Evolutionary conservation across 1,139 yeast genomes (phyloP).

Genomic region (Zygotorulaspora mrakii): DNA sequence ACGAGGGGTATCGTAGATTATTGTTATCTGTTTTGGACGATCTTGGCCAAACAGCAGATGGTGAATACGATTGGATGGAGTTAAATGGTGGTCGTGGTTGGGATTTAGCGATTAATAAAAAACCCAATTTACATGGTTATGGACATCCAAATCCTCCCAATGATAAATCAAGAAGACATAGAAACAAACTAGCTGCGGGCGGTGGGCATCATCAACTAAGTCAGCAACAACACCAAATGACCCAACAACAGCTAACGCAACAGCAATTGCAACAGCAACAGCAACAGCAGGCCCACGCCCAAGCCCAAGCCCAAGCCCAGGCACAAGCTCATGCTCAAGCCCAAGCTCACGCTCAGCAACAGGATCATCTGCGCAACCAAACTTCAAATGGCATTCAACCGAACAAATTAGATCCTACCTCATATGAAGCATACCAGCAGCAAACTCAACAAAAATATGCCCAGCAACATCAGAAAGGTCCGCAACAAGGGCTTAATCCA

Average conservation of each 20-base stretch:
- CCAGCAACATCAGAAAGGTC: conserved; percentile 12
- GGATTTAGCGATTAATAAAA: conserved; percentile 74
- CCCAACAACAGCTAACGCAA: conserved; percentile 16
- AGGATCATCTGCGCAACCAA: conserved; percentile 9
- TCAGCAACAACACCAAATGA: conserved; percentile 25
- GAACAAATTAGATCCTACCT: conserved; percentile 35
- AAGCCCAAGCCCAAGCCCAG: conserved; percentile 8
- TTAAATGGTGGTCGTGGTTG: conserved; percentile 77
- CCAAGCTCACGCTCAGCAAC: conserved; percentile 11
- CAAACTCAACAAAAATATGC: conserved; percentile 29
- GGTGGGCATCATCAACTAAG: conserved; percentile 18
- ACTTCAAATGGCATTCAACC: conserved; percentile 6
- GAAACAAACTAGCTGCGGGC: conserved; percentile 31
- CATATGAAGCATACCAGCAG: conserved; percentile 39
- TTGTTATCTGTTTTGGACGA: conserved; percentile 63
- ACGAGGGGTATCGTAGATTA: conserved; percentile 64
- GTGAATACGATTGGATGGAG: conserved; percentile 82
- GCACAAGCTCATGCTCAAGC: conserved; percentile 5
- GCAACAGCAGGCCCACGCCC: conserved; percentile 18
- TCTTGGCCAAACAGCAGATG: conserved; percentile 51
- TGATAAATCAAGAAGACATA: conserved; percentile 41
- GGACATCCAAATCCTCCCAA: conserved; percentile 64
- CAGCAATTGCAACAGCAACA: conserved; percentile 23
- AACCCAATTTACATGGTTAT: conserved; percentile 77
- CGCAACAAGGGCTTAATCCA: conserved; percentile 7